These are phyloP conservation scores for Saturnispora gosingensis DNA, from an alignment of 805 yeast species.

Conservation along the genomic window DNA sequence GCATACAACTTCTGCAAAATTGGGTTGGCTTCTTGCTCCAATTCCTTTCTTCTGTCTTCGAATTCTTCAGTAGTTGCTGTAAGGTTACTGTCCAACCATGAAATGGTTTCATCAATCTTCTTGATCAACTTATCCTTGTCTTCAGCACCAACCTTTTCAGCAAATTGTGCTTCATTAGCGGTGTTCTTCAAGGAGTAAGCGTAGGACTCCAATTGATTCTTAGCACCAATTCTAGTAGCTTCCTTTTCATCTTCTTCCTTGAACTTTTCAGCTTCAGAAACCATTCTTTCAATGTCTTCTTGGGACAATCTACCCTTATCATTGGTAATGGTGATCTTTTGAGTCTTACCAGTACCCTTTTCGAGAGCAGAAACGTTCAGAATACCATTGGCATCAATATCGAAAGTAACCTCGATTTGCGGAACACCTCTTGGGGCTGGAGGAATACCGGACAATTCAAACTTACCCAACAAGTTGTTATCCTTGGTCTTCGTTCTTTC, in stretches of 20 bases:
- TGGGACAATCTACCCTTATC: conserved; percentile 97
- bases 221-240: conserved; percentile 98
- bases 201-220: conserved; percentile 98
- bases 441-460: conserved; percentile 93
- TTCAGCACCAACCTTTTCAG: conserved; percentile 32
- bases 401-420: conserved; percentile 95
- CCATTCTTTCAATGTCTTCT: conserved; percentile 98
- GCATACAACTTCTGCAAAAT: conserved; percentile 95
- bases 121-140: conserved; percentile 51
- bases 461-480: conserved; percentile 94
- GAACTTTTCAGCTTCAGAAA: conserved; percentile 93
- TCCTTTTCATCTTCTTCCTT: conserved; percentile 94
- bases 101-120: conserved; percentile 69
- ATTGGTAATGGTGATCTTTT: conserved; percentile 95
- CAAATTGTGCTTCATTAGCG: conserved; percentile 89
- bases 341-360: conserved; percentile 97
- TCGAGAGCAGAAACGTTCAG: conserved; percentile 92
- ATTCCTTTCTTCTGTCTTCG: conserved; percentile 90
- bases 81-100: conserved; percentile 91
- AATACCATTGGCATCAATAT: conserved; percentile 95
- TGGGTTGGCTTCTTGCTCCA: conserved; percentile 92
- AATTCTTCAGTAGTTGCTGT: conserved; percentile 90
- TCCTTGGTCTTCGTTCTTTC: conserved; percentile 95
- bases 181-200: conserved; percentile 91
- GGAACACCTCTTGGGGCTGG: conserved; percentile 99